These are phyloP conservation scores for Hymenoscyphus albidus DNA, from an alignment of 2,329 filamentous ascomycete genomes.

Conservation along the genomic window DNA sequence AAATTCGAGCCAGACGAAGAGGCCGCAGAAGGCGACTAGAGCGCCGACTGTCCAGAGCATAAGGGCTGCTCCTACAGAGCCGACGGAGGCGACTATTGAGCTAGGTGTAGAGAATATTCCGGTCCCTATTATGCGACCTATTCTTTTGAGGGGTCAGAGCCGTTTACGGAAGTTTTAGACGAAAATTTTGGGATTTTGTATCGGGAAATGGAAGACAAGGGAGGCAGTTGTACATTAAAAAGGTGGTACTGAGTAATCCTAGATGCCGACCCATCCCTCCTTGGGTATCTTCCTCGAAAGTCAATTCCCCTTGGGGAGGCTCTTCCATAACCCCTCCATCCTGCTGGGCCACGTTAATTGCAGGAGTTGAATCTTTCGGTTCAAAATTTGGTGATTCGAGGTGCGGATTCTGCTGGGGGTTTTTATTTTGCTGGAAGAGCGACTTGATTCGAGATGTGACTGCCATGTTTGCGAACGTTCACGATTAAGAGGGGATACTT, in stretches of 20 bases:
- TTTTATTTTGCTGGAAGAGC: background rate
- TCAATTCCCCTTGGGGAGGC: conserved; percentile 13
- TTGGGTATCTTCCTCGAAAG: conserved; percentile 18
- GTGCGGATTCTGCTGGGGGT: background rate
- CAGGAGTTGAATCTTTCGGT: background rate
- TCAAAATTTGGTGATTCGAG: background rate
- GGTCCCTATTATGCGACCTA: background rate
- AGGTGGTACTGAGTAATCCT: conserved; percentile 21
- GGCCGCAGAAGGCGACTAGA: conserved; percentile 41
- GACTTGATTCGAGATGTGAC: background rate
- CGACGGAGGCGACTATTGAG: conserved; percentile 48
- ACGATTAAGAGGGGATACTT: background rate
- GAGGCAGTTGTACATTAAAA: conserved; percentile 15
- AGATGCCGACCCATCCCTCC: conserved; percentile 23
- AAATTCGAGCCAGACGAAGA: conserved; percentile 44
- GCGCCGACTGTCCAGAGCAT: conserved; percentile 51
- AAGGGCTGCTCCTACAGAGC: conserved; percentile 50
- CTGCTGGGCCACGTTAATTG: background rate
- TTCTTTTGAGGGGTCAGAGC: background rate
- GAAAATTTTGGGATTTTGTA: background rate
- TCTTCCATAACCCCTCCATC: background rate
- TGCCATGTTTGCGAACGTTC: background rate
- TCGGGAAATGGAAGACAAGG: background rate
- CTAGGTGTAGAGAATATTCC: conserved; percentile 19
- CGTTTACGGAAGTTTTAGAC: background rate